Conservation (phyloP, 1,139 yeast species). For the Hyphopichia burtonii region DNA sequence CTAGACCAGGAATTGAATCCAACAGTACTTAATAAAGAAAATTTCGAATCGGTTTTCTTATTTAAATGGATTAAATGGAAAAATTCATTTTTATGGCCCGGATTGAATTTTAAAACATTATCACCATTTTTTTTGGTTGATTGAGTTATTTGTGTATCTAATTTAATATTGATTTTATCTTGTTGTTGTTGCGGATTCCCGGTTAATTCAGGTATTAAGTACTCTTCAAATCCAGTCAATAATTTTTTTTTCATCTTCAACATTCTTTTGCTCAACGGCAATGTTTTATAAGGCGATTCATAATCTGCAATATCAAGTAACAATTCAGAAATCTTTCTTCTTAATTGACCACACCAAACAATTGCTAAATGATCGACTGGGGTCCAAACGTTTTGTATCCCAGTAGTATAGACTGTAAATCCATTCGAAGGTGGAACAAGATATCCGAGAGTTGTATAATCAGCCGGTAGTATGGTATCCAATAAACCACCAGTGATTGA, state of each 20-base stretch:
- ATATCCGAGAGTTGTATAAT: constrained; percentile 76
- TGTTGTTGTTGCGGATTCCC: neutral
- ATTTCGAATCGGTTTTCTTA: constrained; percentile 4
- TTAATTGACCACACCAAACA: constrained; percentile 93
- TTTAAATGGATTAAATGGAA: constrained; percentile 2
- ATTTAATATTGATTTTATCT: constrained; percentile 4
- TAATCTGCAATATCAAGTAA: constrained; percentile 61
- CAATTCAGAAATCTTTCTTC: constrained; percentile 59
- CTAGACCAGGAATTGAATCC: constrained; percentile 6
- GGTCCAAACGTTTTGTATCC: constrained; percentile 92
- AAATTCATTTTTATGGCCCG: constrained; percentile 2
- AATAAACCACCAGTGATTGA: constrained; percentile 92
- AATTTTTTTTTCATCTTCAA: constrained; percentile 47
- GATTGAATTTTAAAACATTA: constrained; percentile 1
- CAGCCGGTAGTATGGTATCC: constrained; percentile 88
- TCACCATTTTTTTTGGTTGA: neutral
- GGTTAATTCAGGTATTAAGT: constrained; percentile 1
- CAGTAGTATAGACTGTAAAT: constrained; percentile 78
- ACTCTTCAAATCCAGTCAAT: constrained; percentile 57
- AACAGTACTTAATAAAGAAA: constrained; percentile 17
- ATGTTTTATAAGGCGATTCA: constrained; percentile 43
- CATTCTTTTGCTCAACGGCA: constrained; percentile 56
- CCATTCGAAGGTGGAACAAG: constrained; percentile 75
- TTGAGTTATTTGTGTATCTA: constrained; percentile 1
- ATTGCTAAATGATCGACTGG: constrained; percentile 94